Conservation (phyloP, 331 rosid genomes). For the Phaseolus coccineus region DNA sequence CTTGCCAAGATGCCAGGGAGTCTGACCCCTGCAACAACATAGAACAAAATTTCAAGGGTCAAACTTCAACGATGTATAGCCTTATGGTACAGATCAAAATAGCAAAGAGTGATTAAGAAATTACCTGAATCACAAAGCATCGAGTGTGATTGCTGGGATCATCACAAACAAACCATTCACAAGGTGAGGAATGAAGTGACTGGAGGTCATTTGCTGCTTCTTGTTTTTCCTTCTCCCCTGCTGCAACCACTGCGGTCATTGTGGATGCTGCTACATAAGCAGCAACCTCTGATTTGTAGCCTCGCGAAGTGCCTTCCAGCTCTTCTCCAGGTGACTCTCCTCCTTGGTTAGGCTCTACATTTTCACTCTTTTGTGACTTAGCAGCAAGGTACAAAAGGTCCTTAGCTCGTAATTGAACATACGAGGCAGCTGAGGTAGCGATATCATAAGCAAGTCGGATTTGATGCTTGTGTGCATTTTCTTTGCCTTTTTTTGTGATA, state of each 20-base stretch:
- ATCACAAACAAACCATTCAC: constrained; percentile 98
- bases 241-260: constrained; percentile 91
- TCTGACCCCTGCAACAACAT: constrained; percentile 80
- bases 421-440: constrained; percentile 93
- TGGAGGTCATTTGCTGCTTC: constrained; percentile 85
- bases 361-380: constrained; percentile 48
- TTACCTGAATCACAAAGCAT: constrained; percentile 92
- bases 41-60: constrained; percentile 27
- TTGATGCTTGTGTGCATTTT: constrained; percentile 51
- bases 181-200: constrained; percentile 88
- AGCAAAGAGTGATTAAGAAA: constrained; percentile 3
- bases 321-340: constrained; percentile 41
- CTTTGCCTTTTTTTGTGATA: constrained; percentile 44
- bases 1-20: constrained; percentile 88
- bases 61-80: background rate
- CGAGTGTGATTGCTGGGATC: constrained; percentile 76
- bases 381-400: constrained; percentile 52
- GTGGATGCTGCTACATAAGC: constrained; percentile 88
- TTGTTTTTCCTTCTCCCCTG: constrained; percentile 80
- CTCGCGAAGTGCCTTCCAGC: constrained; percentile 54
- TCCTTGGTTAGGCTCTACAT: constrained; percentile 29
- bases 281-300: constrained; percentile 78
- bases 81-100: background rate
- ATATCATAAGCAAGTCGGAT: constrained; percentile 75
- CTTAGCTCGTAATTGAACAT: constrained; percentile 68